Conservation (phyloP, 805 yeast genomes). For the Lachancea meyersii region DNA sequence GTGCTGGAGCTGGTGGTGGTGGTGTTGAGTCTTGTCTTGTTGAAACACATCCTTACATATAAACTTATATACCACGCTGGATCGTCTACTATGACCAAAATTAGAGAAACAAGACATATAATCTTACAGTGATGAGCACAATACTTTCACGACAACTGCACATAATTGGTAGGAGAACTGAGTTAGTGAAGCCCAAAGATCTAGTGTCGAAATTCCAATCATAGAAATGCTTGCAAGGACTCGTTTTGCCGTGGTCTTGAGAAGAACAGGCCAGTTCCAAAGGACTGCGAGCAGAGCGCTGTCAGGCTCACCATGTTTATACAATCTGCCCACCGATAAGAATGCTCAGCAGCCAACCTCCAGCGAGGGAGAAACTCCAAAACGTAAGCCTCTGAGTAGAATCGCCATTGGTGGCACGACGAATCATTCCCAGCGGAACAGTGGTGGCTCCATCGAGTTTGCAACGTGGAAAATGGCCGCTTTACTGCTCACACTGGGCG, state of each 20-base stretch:
- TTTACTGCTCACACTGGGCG: slow-evolving; percentile 62
- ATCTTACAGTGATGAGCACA: no score
- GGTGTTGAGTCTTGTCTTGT: no score
- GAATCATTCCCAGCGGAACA: slow-evolving; percentile 26
- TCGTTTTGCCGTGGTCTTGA: background rate
- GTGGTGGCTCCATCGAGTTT: slow-evolving; percentile 46
- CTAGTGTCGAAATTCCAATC: no score
- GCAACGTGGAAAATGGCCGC: slow-evolving; percentile 81
- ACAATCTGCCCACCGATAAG: background rate
- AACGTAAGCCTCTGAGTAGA: slow-evolving; percentile 65
- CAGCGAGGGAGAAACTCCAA: background rate
- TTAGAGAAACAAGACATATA: no score
- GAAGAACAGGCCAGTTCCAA: background rate
- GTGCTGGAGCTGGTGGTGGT: no score
- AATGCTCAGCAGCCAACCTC: background rate
- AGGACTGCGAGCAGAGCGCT: background rate
- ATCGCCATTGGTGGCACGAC: slow-evolving; percentile 65
- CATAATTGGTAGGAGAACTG: no score
- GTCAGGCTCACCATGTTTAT: background rate
- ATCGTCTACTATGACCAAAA: no score
- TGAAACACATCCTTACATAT: no score
- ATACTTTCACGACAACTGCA: no score
- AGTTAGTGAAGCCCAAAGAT: no score
- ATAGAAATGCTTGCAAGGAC: background rate
- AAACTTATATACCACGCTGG: no score